A percentile compares a stretch with the other conserved stretches of the same genome.
Evolutionary conservation across 1,284 basidiomycete genomes (phyloP).

Genomic region (Moniliella sp.): DNA sequence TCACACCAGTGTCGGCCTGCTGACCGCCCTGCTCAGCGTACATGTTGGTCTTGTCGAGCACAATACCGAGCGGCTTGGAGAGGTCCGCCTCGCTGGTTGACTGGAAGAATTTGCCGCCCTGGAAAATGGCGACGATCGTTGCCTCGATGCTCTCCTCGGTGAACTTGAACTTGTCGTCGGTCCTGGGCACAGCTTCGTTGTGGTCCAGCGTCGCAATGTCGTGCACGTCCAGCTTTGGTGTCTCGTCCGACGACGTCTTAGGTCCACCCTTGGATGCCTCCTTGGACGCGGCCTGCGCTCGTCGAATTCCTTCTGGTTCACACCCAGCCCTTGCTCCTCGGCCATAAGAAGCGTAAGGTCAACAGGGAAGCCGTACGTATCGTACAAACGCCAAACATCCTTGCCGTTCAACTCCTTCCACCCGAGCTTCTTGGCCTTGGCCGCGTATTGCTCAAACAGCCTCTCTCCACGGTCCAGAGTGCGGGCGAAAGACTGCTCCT

Average conservation of each 20-base stretch:
- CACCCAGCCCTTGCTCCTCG: slow-evolving; percentile 62
- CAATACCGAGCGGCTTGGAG: slow-evolving; percentile 53
- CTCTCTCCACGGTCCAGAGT: slow-evolving; percentile 91
- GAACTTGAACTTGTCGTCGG: slow-evolving; percentile 76
- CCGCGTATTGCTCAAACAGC: slow-evolving; percentile 75
- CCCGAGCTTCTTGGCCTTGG: slow-evolving; percentile 47
- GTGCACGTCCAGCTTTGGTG: slow-evolving; percentile 82
- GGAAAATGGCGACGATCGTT: slow-evolving; percentile 64
- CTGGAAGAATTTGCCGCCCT: slow-evolving; percentile 52
- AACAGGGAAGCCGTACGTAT: slow-evolving; percentile 94
- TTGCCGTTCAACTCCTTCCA: slow-evolving; percentile 55
- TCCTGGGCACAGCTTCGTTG: slow-evolving; percentile 59
- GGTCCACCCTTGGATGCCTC: slow-evolving; percentile 70
- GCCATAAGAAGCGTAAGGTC: slow-evolving; percentile 94
- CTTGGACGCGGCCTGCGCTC: slow-evolving; percentile 65
- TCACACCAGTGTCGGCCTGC: slow-evolving; percentile 82
- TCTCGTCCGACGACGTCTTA: slow-evolving; percentile 41
- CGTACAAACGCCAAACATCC: slow-evolving; percentile 91
- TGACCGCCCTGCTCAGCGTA: slow-evolving; percentile 95
- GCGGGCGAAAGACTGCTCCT: slow-evolving; percentile 85
- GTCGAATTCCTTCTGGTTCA: slow-evolving; percentile 76
- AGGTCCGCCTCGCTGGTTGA: slow-evolving; percentile 46
- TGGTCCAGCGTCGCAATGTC: slow-evolving; percentile 71
- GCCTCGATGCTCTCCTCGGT: slow-evolving; percentile 51
- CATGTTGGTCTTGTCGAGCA: slow-evolving; percentile 86